Evolutionary conservation across 352 stramenopile genomes (phyloP).

Genomic region (Phytophthora chlamydospora): DNA sequence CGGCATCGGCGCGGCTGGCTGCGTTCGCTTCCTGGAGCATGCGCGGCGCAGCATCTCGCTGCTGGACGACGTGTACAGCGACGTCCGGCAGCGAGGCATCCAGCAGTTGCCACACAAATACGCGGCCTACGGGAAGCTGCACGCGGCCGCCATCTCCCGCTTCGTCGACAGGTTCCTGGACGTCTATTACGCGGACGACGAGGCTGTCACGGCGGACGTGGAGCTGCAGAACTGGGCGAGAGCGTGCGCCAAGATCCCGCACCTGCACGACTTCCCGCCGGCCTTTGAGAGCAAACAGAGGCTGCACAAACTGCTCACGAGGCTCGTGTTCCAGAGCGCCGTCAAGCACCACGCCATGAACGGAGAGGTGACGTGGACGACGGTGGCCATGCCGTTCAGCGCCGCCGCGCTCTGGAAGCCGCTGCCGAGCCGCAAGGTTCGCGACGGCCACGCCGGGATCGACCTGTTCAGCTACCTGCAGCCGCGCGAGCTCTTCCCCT

Average conservation of each 20-base stretch:
- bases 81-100: constrained; percentile 32
- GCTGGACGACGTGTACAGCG: constrained; percentile 30
- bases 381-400: constrained; percentile 46
- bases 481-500: constrained; percentile 24
- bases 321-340: constrained; percentile 47
- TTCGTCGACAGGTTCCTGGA: constrained; percentile 35
- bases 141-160: constrained; percentile 31
- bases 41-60: constrained; percentile 29
- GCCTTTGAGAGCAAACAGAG: constrained; percentile 5
- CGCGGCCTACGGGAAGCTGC: constrained; percentile 38
- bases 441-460: constrained; percentile 28
- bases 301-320: constrained; percentile 33
- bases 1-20: constrained; percentile 45
- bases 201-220: constrained; percentile 31
- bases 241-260: constrained; percentile 27
- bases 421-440: constrained; percentile 39
- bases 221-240: constrained; percentile 49
- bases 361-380: constrained; percentile 50
- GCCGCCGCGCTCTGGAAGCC: constrained; percentile 49
- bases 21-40: constrained; percentile 37
- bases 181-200: constrained; percentile 41
- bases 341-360: constrained; percentile 68
- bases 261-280: constrained; percentile 42
- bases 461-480: constrained; percentile 40
- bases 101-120: constrained; percentile 46